Conservation (phyloP, 225 moss, liverwort and hornwort species). For the Marchantia polymorpha region DNA sequence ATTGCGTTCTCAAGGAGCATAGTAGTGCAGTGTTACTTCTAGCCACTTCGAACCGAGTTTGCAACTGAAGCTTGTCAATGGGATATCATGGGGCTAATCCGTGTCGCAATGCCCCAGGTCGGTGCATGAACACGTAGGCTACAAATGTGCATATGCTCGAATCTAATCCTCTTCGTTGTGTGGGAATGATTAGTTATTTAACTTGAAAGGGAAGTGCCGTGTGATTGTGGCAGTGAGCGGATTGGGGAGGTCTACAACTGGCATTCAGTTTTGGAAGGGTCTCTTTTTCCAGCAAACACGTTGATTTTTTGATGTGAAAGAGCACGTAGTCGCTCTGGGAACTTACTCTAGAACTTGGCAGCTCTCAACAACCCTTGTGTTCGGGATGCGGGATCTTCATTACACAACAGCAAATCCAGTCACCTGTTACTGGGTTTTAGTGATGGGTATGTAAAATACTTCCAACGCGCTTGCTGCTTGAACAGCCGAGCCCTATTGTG, state of each 20-base stretch:
- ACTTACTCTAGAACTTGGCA: not conserved
- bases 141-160: not conserved
- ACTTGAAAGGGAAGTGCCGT: conserved; percentile 19
- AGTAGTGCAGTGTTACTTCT: too few relatives aligned
- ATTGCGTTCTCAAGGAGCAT: too few relatives aligned
- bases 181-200: conserved; percentile 2
- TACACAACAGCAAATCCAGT: too few relatives aligned
- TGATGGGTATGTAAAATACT: too few relatives aligned
- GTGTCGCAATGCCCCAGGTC: not conserved
- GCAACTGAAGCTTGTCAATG: too few relatives aligned
- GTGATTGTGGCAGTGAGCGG: conserved; percentile 44
- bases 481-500: too few relatives aligned
- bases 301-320: not conserved
- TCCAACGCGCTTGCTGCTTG: too few relatives aligned
- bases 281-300: not conserved
- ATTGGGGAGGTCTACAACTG: conserved; percentile 23
- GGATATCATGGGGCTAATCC: not conserved
- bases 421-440: too few relatives aligned
- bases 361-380: not conserved
- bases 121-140: not conserved
- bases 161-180: not conserved
- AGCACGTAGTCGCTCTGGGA: conserved; percentile 1
- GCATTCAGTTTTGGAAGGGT: conserved; percentile 14
- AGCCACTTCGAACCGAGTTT: not conserved
- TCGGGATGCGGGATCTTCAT: not conserved